Evolutionary conservation across 192 early-diverging fungal genomes (phyloP).

Genomic region (Backusella australiensis): DNA sequence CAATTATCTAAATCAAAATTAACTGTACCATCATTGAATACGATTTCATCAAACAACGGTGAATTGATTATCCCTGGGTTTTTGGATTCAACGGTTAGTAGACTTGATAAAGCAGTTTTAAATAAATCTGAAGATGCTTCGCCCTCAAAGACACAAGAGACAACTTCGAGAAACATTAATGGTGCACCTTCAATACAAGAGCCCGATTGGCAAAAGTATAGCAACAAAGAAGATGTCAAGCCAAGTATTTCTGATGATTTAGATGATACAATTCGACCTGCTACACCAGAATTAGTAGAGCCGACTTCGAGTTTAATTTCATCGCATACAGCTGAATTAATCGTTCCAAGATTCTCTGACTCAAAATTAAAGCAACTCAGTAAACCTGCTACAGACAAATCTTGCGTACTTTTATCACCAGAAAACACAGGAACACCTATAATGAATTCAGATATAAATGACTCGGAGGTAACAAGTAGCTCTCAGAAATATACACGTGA

Average conservation of each 20-base stretch:
- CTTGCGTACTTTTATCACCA: background rate
- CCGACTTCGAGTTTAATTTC: background rate
- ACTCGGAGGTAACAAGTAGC: background rate
- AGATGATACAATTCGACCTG: background rate
- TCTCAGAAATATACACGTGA: background rate
- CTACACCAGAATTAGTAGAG: background rate
- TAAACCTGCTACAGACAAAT: background rate
- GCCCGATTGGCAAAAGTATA: background rate
- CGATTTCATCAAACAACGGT: background rate
- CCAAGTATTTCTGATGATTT: background rate
- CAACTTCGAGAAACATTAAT: background rate
- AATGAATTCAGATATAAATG: background rate
- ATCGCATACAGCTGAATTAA: background rate
- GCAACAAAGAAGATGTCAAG: background rate
- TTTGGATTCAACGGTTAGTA: background rate
- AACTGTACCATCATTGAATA: background rate
- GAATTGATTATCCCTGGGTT: background rate
- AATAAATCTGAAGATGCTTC: background rate
- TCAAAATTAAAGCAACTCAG: background rate
- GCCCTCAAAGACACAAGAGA: background rate
- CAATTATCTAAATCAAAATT: background rate
- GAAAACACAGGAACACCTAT: background rate
- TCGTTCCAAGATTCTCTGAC: background rate
- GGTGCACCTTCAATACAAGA: background rate
- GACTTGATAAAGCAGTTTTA: background rate